Evolutionary conservation across 2,329 filamentous ascomycete species (phyloP).

Genomic region (Stemphylium vesicarium): DNA sequence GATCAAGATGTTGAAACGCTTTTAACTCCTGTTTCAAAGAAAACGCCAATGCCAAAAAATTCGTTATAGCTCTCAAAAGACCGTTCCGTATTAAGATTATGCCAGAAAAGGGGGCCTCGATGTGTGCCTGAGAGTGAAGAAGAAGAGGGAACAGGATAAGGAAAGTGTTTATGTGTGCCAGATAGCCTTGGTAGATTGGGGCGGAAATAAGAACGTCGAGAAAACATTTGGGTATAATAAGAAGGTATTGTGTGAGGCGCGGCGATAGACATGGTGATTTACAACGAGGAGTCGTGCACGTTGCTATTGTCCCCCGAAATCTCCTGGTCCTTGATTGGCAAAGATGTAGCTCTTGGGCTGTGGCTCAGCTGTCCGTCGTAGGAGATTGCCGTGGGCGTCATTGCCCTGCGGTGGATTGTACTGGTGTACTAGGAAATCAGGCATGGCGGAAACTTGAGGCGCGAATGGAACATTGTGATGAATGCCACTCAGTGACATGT

Average conservation of each 20-base stretch:
- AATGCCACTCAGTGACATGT: slow-evolving; percentile 38
- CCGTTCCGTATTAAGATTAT: slow-evolving; percentile 12
- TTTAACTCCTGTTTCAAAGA: slow-evolving; percentile 8
- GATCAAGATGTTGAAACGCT: not conserved
- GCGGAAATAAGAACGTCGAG: slow-evolving; percentile 2
- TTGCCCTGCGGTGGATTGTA: slow-evolving; percentile 54
- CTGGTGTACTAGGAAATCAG: slow-evolving; percentile 55
- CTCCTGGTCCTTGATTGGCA: slow-evolving; percentile 54
- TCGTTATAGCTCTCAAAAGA: slow-evolving; percentile 4
- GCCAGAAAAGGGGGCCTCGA: slow-evolving; percentile 1
- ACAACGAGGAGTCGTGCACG: not conserved
- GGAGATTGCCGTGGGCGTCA: slow-evolving; percentile 37
- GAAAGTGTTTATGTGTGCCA: not conserved
- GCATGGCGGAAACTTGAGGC: slow-evolving; percentile 39
- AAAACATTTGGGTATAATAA: slow-evolving; percentile 15
- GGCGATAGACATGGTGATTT: not conserved
- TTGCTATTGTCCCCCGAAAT: slow-evolving; percentile 41
- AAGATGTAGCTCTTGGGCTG: slow-evolving; percentile 56
- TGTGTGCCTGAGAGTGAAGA: not conserved
- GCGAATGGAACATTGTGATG: slow-evolving; percentile 44
- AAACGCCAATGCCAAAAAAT: slow-evolving; percentile 5
- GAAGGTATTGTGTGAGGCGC: slow-evolving; percentile 6
- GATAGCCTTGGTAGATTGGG: not conserved
- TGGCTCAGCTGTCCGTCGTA: slow-evolving; percentile 39
- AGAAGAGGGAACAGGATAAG: not conserved